These are phyloP conservation scores for Sporothrix sp. DNA, from an alignment of 2,329 filamentous ascomycete genomes.

Conservation along the genomic window DNA sequence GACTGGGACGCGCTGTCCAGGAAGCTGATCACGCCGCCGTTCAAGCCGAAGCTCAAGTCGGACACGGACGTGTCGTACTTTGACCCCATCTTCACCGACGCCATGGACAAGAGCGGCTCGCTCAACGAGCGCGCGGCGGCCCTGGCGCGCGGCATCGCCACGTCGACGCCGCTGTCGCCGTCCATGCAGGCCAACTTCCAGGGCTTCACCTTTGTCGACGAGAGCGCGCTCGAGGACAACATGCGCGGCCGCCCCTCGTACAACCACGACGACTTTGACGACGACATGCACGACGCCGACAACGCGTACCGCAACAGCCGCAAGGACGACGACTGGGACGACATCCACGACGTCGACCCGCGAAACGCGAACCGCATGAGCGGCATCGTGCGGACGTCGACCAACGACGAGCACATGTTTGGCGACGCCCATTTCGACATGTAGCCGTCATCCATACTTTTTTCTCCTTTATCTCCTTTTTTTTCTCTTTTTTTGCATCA, in stretches of 20 bases:
- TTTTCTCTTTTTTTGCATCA: background rate
- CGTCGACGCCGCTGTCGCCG: constrained; percentile 85
- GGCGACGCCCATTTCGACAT: constrained; percentile 54
- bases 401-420: constrained; percentile 56
- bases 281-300: constrained; percentile 52
- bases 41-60: constrained; percentile 94
- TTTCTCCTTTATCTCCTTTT: background rate
- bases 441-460: constrained; percentile 27
- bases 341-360: constrained; percentile 44
- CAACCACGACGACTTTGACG: constrained; percentile 36
- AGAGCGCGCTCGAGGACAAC: constrained; percentile 85
- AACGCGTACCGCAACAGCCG: constrained; percentile 32
- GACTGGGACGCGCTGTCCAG: constrained; percentile 82
- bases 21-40: constrained; percentile 90
- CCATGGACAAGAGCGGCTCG: constrained; percentile 74
- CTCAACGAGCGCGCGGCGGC: constrained; percentile 86
- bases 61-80: constrained; percentile 97
- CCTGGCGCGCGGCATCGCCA: constrained; percentile 73
- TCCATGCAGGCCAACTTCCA: constrained; percentile 97
- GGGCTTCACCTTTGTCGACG: constrained; percentile 98
- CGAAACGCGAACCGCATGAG: constrained; percentile 52
- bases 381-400: constrained; percentile 48
- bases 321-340: constrained; percentile 48
- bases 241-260: constrained; percentile 46
- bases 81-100: constrained; percentile 96